Evolutionary conservation across 164 flowering plant species (phyloP).

Genomic region (Tinospora cordifolia): DNA sequence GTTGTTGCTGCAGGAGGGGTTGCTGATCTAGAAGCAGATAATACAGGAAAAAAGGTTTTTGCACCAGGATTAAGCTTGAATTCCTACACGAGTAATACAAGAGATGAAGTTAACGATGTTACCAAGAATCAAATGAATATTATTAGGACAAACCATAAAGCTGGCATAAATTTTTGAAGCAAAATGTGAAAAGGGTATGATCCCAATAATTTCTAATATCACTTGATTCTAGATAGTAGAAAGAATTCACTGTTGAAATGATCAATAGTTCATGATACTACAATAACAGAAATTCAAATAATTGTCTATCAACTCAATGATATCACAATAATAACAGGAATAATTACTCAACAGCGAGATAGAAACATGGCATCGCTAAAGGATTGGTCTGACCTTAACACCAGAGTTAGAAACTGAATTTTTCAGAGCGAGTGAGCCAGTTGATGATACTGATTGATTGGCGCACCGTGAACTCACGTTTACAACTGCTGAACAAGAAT

Average conservation of each 20-base stretch:
- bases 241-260: not conserved
- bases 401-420: conserved; percentile 23
- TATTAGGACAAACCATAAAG: not conserved
- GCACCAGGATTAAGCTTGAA: conserved; percentile 87
- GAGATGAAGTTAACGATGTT: not conserved
- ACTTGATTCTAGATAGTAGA: not conserved
- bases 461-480: conserved; percentile 20
- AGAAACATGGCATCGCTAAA: not conserved
- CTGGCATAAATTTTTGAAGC: not conserved
- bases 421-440: conserved; percentile 22
- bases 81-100: conserved; percentile 32
- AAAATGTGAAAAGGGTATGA: not conserved
- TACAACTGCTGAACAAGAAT: conserved; percentile 19
- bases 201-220: not conserved
- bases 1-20: conserved; percentile 30
- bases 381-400: conserved; percentile 36
- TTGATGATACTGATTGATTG: conserved; percentile 24
- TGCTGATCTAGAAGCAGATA: conserved; percentile 29
- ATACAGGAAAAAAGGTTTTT: conserved; percentile 61
- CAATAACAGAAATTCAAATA: not conserved
- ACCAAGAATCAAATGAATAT: not conserved
- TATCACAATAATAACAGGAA: not conserved
- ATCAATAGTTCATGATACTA: not conserved
- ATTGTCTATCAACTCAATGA: not conserved
- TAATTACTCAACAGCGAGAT: not conserved